A percentile compares a stretch with the other conserved stretches of the same genome.
Conservation (phyloP, 2,329 filamentous ascomycete genomes). For the Colletotrichum sp. region DNA sequence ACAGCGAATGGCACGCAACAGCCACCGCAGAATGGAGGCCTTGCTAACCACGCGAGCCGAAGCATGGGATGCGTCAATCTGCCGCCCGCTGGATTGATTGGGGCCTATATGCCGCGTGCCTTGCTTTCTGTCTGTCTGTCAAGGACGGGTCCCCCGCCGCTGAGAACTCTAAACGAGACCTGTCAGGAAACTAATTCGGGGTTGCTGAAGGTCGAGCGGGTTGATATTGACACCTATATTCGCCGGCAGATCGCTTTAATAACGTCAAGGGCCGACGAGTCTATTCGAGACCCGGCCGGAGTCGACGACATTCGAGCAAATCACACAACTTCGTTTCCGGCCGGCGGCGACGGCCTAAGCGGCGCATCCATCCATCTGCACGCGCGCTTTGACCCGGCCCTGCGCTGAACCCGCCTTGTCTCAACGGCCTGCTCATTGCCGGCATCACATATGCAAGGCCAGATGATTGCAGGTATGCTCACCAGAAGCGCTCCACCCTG, state of each 20-base stretch:
- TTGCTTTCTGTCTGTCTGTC: neutral
- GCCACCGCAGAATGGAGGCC: neutral
- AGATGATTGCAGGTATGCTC: conserved; percentile 7
- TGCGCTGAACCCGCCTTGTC: neutral
- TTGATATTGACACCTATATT: neutral
- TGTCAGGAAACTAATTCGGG: neutral
- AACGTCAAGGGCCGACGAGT: neutral
- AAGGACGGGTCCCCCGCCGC: neutral
- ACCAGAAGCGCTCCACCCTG: neutral
- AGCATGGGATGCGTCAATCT: conserved; percentile 9
- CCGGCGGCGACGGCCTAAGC: neutral
- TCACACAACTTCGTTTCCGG: neutral
- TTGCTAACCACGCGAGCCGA: neutral
- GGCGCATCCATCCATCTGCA: neutral
- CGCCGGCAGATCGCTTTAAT: conserved; percentile 4
- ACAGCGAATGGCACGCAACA: neutral
- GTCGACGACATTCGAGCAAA: neutral
- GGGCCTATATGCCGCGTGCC: neutral
- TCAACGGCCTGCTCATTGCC: conserved; percentile 13
- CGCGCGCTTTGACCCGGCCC: conserved; percentile 8
- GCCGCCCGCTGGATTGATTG: neutral
- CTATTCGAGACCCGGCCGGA: neutral
- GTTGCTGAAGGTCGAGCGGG: neutral
- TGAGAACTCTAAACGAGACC: neutral
- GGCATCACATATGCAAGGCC: conserved; percentile 6